These are phyloP conservation scores for Exobasidium rhododendri DNA, from an alignment of 1,284 basidiomycete genomes.

Conservation along the genomic window DNA sequence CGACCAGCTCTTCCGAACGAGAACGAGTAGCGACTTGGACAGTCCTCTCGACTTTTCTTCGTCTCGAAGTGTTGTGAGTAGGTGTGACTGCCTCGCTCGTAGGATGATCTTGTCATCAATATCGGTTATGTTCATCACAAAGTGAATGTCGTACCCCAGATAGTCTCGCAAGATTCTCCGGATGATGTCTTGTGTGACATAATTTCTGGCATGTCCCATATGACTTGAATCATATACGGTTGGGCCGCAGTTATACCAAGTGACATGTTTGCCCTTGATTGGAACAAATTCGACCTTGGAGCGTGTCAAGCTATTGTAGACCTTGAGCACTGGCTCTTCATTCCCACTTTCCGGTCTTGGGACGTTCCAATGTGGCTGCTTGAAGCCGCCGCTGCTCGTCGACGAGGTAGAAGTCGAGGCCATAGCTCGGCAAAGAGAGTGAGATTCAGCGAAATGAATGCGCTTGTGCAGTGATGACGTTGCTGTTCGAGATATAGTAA, in stretches of 20 bases:
- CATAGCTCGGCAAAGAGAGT: too few relatives aligned
- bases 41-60: conserved; percentile 17
- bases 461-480: too few relatives aligned
- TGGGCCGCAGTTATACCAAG: conserved; percentile 98
- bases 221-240: conserved; percentile 98
- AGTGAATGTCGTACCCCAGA: conserved; percentile 95
- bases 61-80: conserved; percentile 60
- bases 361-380: conserved; percentile 15
- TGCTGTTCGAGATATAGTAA: too few relatives aligned
- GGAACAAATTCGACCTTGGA: conserved; percentile 77
- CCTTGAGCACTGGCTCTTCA: conserved; percentile 62
- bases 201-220: conserved; percentile 99
- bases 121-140: conserved; percentile 99
- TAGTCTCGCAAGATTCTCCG: conserved; percentile 90
- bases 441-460: too few relatives aligned
- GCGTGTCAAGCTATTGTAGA: conserved; percentile 92
- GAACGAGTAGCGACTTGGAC: conserved; percentile 31
- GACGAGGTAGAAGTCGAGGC: conserved; percentile 3
- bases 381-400: background rate
- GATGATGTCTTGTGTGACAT: conserved; percentile 94
- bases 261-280: conserved; percentile 75
- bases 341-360: background rate
- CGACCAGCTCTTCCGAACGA: conserved; percentile 41
- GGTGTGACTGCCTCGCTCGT: conserved; percentile 53
- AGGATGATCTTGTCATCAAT: conserved; percentile 91